These are phyloP conservation scores for bread wheat (Triticum aestivum) DNA, from an alignment of 176 grass and related monocot species.

Conservation along the genomic window IWGSC_CS_RefSeq_v2.1 NC_057803.1:75424954-75425453, in stretches of 20 bases:
- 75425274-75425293: not conserved
- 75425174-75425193: constrained; percentile 22
- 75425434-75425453: not conserved
- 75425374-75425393: not conserved
- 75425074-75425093: not conserved
- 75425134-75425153: not conserved
- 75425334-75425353: not conserved
- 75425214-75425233: constrained; percentile 18
- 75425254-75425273: not conserved
- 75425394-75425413: not conserved
- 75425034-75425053: not conserved
- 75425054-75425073: not conserved
- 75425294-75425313: no score
- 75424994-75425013: not conserved
- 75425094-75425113: not conserved
- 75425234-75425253: not conserved
- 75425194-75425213: not conserved
- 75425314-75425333: no score
- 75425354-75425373: not conserved
- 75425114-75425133: constrained; percentile 13
- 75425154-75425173: constrained; percentile 17
- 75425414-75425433: not conserved
- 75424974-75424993: not conserved
- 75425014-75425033: not conserved
- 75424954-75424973: not conserved